Percentiles rank a stretch among this genome's conserved stretches.
Evolutionary conservation across 495 filamentous ascomycete species (phyloP).

Genomic region (Aspergillus taichungensis): DNA sequence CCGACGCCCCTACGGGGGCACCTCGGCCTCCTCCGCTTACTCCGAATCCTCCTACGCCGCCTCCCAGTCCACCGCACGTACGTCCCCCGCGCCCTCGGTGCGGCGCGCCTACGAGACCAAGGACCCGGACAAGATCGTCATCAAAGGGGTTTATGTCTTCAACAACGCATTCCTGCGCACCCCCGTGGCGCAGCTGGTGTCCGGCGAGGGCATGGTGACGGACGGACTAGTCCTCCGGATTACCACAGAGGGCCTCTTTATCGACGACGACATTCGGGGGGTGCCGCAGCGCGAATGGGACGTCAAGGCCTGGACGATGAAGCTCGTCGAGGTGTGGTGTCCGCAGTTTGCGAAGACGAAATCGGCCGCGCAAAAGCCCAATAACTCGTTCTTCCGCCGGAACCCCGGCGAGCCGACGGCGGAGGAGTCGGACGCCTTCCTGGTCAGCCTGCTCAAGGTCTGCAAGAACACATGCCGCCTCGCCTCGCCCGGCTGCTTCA

Average conservation of each 20-base stretch:
- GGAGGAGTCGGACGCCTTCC: constrained; percentile 54
- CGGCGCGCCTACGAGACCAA: constrained; percentile 70
- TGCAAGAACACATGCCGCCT: constrained; percentile 55
- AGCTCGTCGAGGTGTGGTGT: constrained; percentile 83
- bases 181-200: constrained; percentile 72
- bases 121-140: constrained; percentile 90
- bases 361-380: constrained; percentile 14
- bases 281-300: constrained; percentile 95
- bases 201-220: constrained; percentile 64
- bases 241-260: constrained; percentile 84
- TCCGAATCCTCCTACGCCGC: constrained; percentile 81
- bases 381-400: constrained; percentile 26
- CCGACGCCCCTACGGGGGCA: constrained; percentile 40
- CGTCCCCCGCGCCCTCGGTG: constrained; percentile 71
- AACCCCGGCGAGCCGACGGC: constrained; percentile 36
- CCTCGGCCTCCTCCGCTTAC: constrained; percentile 53
- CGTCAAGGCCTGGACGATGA: constrained; percentile 94
- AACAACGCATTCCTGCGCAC: constrained; percentile 73
- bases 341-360: constrained; percentile 36
- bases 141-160: constrained; percentile 85
- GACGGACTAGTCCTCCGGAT: constrained; percentile 81
- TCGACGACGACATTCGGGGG: constrained; percentile 85
- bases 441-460: constrained; percentile 46
- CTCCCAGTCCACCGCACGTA: constrained; percentile 73
- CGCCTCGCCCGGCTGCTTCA: constrained; percentile 25